Percentiles rank a stretch among this genome's conserved stretches.
Conservation (phyloP, 2,329 filamentous ascomycete species). For the Aspergillus amoenus region DNA sequence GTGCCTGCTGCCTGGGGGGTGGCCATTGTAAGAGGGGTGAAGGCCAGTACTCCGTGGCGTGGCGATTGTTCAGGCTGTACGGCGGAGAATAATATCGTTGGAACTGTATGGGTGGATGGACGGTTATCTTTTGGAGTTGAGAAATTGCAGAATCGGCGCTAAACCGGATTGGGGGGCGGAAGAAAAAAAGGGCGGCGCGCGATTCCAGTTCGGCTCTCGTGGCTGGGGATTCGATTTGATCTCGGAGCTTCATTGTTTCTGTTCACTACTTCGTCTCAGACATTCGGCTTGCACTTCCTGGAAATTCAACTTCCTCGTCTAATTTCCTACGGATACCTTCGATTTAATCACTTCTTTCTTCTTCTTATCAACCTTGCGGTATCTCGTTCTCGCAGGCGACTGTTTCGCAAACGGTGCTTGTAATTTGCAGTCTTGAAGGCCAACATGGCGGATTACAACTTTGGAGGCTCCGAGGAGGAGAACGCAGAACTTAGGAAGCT, state of each 20-base stretch:
- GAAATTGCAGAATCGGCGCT: slow-evolving; percentile 22
- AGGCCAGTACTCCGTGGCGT: not conserved
- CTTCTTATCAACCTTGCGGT: not conserved
- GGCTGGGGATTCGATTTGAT: slow-evolving; percentile 6
- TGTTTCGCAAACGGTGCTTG: not conserved
- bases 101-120: not conserved
- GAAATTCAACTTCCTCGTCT: not conserved
- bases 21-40: slow-evolving; percentile 12
- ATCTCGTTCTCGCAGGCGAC: not conserved
- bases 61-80: not conserved
- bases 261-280: not conserved
- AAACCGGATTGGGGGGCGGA: slow-evolving; percentile 20
- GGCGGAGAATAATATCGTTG: not conserved
- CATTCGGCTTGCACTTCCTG: not conserved
- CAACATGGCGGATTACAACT: slow-evolving; percentile 71
- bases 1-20: slow-evolving; percentile 21
- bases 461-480: slow-evolving; percentile 75
- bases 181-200: slow-evolving; percentile 16
- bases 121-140: slow-evolving; percentile 2
- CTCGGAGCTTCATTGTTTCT: not conserved
- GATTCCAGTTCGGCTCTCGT: slow-evolving; percentile 6
- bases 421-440: slow-evolving; percentile 3
- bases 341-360: not conserved
- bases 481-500: slow-evolving; percentile 79
- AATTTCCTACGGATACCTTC: not conserved